Evolutionary conservation across 2,329 filamentous ascomycete species (phyloP), one percentile per base, ranked within the genome.

Genomic region (Talaromyces marneffei): DNA sequence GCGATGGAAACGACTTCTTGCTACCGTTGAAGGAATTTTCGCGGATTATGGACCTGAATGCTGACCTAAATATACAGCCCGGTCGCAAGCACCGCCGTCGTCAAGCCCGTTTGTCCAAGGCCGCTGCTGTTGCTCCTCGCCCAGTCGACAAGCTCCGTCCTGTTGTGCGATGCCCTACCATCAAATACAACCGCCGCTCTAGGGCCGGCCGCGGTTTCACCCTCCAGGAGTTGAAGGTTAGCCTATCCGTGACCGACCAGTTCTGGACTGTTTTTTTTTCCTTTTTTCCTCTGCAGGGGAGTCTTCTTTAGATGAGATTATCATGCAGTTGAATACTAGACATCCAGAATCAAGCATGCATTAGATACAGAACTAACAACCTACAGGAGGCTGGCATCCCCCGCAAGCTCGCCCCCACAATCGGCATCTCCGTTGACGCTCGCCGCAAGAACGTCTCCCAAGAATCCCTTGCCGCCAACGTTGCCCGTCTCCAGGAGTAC

Each of bases 181-280:
- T 97, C 85, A 96, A 95, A 87, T 96, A 99, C 87, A 99, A 99
- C 91, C 92, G 94, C 79, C 92, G 92, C 79, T 90, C 95, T 77
- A 89, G 94, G 79, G 87, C 91, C 77, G 94, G 94, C 80, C 92
- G 94, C 85, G 94, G 94, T 79, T 99, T 99, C 89, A 91, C 93
- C 73, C 85, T 97, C 71, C 85, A 88, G 83, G 94, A 99, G 87
- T 86, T 99, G 79, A 99, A 99, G 92, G 93, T 97, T 89, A 16
- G 12, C 18, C 37, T 40, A 14, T 18, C 37, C 14, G 37, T n/a
- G n/a, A n/a, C n/a, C n/a, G n/a, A n/a, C n/a, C n/a, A n/a, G n/a
- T n/a, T n/a, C n/a, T n/a, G n/a, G n/a, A n/a, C 37, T 6, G 70
- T 67, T 68, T 67, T 18, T 31, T 9, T 31, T 14, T 29, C 20